Evolutionary conservation across 352 stramenopile genomes (phyloP).

Genomic region (Phytopythium ostracodes): DNA sequence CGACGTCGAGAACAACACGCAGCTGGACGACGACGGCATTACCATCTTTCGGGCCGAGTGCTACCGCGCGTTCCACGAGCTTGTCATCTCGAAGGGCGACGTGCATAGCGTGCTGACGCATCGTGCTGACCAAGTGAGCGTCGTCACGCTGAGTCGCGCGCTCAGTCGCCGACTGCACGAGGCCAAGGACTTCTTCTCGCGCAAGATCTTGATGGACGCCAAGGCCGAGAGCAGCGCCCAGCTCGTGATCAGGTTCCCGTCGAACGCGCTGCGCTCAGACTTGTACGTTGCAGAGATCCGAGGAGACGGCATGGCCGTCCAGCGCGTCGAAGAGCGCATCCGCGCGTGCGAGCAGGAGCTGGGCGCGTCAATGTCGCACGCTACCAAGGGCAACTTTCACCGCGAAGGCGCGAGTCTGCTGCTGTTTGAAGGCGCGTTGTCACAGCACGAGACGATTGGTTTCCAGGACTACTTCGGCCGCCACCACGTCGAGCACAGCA

Average conservation of each 20-base stretch:
- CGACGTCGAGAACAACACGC: constrained; percentile 59
- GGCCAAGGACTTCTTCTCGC: constrained; percentile 57
- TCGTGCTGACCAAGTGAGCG: constrained; percentile 44
- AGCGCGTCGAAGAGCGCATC: constrained; percentile 61
- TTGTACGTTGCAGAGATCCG: constrained; percentile 68
- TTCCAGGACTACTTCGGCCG: constrained; percentile 69
- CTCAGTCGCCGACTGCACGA: constrained; percentile 56
- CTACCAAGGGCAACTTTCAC: constrained; percentile 47
- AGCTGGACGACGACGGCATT: constrained; percentile 35
- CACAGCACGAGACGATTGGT: constrained; percentile 54
- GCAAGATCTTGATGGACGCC: constrained; percentile 58
- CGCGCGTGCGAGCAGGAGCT: constrained; percentile 64
- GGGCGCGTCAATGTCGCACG: constrained; percentile 35
- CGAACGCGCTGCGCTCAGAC: constrained; percentile 62
- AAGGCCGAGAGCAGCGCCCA: constrained; percentile 29
- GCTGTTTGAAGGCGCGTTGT: constrained; percentile 69
- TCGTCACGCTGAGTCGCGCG: constrained; percentile 69
- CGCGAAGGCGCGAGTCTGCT: constrained; percentile 58
- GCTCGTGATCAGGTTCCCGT: constrained; percentile 37
- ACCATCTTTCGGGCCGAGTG: constrained; percentile 58
- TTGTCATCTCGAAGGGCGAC: constrained; percentile 57
- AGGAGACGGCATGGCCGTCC: constrained; percentile 54
- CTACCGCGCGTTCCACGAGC: constrained; percentile 56
- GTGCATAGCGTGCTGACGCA: constrained; percentile 52
- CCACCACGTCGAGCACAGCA: constrained; percentile 50